Conservation (phyloP, 1,139 yeast species). For the Suhomyces maxii region DNA sequence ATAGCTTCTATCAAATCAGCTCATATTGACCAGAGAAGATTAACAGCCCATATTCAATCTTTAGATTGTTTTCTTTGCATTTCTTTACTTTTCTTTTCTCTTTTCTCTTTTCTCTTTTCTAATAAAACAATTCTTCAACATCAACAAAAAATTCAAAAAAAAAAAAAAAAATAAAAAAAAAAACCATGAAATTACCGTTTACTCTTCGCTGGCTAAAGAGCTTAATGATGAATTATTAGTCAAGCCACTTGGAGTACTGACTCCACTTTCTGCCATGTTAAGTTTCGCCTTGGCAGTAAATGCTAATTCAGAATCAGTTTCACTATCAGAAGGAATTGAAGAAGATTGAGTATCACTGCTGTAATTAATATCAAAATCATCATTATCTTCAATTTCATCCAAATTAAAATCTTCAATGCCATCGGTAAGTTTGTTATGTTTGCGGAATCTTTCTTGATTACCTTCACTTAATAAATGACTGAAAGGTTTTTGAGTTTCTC, state of each 20-base stretch:
- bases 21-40: too few species aligned
- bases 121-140: too few species aligned
- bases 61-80: too few species aligned
- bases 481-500: constrained; percentile 81
- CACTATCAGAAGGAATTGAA: constrained; percentile 17
- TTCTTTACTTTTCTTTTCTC: too few species aligned
- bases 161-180: too few species aligned
- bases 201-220: neutral
- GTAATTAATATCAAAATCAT: constrained; percentile 30
- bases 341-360: constrained; percentile 15
- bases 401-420: constrained; percentile 13
- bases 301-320: constrained; percentile 15
- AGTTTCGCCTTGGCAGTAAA: constrained; percentile 29
- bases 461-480: constrained; percentile 50
- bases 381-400: constrained; percentile 15
- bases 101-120: too few species aligned
- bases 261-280: neutral
- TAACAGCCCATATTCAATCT: too few species aligned
- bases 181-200: neutral
- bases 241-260: neutral
- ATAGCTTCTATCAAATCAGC: too few species aligned
- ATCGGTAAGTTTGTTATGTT: constrained; percentile 3
- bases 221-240: neutral
- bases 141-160: neutral
- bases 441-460: constrained; percentile 33